Percentiles rank a stretch among this genome's conserved stretches.
These are phyloP conservation scores for Chlorophyllum brunneum DNA, from an alignment of 768 basidiomycete genomes.

Conservation along the genomic window DNA sequence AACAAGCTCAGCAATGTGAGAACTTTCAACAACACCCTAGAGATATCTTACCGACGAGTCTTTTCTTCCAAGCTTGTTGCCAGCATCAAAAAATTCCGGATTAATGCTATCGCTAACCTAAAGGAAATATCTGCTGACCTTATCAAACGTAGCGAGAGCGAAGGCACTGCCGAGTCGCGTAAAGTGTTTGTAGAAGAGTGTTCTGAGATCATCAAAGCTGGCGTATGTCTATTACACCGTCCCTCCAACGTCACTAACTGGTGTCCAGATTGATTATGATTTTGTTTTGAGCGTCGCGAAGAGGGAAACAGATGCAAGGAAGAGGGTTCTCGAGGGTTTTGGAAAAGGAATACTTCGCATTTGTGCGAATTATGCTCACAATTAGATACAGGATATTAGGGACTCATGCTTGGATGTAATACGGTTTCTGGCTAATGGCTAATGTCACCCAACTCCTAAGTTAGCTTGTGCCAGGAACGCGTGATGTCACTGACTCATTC, in stretches of 20 bases:
- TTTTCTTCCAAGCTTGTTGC: slow-evolving; percentile 64
- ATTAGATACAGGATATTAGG: slow-evolving; percentile 1
- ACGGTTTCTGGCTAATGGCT: background rate
- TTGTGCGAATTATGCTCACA: slow-evolving; percentile 31
- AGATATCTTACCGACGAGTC: background rate
- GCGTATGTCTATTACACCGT: slow-evolving; percentile 24
- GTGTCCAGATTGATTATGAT: slow-evolving; percentile 63
- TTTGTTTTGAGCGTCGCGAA: slow-evolving; percentile 59
- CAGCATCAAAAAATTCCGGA: slow-evolving; percentile 60
- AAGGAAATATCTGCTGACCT: slow-evolving; percentile 56
- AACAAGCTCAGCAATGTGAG: slow-evolving; percentile 71
- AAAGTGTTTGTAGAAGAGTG: slow-evolving; percentile 51
- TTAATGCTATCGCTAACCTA: slow-evolving; percentile 46
- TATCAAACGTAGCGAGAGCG: slow-evolving; percentile 44
- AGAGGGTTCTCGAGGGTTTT: slow-evolving; percentile 66
- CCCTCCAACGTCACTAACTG: slow-evolving; percentile 8
- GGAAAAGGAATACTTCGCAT: slow-evolving; percentile 66
- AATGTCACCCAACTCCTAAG: slow-evolving; percentile 5
- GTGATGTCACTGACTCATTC: slow-evolving; percentile 6
- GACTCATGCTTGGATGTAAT: background rate
- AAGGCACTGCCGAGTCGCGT: slow-evolving; percentile 50
- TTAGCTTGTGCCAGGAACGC: background rate
- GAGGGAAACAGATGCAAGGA: slow-evolving; percentile 65
- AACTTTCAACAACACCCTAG: slow-evolving; percentile 8
- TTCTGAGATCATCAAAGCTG: slow-evolving; percentile 29